Conservation (phyloP, 495 filamentous ascomycete species). For the Pseudevernia furfuracea region DNA sequence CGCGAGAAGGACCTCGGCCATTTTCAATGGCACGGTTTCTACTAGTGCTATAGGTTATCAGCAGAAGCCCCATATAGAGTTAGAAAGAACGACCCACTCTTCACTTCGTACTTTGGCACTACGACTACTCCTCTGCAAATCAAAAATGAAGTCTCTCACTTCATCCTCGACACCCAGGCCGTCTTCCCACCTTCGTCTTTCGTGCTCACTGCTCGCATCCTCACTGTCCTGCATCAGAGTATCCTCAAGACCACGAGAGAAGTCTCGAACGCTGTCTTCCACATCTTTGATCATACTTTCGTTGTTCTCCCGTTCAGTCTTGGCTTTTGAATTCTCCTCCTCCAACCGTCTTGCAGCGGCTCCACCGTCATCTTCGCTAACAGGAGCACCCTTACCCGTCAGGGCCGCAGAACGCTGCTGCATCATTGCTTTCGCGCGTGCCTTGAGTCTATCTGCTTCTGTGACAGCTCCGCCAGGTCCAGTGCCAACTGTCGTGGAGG, state of each 20-base stretch:
- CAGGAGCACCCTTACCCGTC: conserved; percentile 65
- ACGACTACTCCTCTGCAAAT: conserved; percentile 77
- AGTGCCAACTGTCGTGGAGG: conserved; percentile 80
- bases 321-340: conserved; percentile 72
- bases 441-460: conserved; percentile 89
- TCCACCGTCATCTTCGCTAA: conserved; percentile 58
- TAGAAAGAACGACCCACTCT: conserved; percentile 41
- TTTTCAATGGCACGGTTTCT: conserved; percentile 23
- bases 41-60: conserved; percentile 19
- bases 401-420: conserved; percentile 91
- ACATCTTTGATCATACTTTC: conserved; percentile 95
- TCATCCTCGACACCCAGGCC: conserved; percentile 93
- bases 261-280: conserved; percentile 92
- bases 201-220: conserved; percentile 67
- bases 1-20: conserved; percentile 27
- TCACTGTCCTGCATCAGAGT: conserved; percentile 77
- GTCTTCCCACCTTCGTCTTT: conserved; percentile 92
- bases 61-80: not conserved
- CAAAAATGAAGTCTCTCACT: conserved; percentile 94
- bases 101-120: conserved; percentile 68
- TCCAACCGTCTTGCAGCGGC: conserved; percentile 76
- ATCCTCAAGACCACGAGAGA: conserved; percentile 72
- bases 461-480: conserved; percentile 88
- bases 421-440: conserved; percentile 95
- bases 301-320: conserved; percentile 82